These are phyloP conservation scores for Ocimum tenuiflorum DNA, from an alignment of 257 asterid species.

Conservation along the genomic window DNA sequence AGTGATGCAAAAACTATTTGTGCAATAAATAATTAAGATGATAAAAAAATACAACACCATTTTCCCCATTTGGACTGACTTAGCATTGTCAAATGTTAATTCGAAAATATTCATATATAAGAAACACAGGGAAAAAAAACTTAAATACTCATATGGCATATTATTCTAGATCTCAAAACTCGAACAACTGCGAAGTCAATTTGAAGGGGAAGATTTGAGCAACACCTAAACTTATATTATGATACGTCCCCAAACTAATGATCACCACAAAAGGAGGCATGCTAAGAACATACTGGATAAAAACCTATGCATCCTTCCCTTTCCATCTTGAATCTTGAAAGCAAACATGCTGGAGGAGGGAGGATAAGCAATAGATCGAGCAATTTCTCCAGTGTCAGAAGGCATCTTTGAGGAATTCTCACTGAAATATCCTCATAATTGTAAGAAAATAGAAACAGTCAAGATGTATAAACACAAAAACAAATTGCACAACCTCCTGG, in stretches of 20 bases:
- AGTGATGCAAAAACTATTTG: background rate
- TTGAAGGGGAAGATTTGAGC: constrained; percentile 1
- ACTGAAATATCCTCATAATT: constrained; percentile 35
- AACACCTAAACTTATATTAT: background rate
- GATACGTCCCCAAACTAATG: background rate
- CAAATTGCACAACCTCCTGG: constrained; percentile 44
- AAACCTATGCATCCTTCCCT: constrained; percentile 91
- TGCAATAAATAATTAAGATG: background rate
- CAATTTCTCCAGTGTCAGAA: constrained; percentile 74
- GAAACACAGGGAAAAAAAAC: background rate
- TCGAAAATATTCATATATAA: background rate
- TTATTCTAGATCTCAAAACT: background rate
- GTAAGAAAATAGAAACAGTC: constrained; percentile 20
- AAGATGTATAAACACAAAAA: background rate
- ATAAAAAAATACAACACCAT: background rate
- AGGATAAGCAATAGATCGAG: constrained; percentile 50
- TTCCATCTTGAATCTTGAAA: constrained; percentile 83
- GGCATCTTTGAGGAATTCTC: constrained; percentile 68
- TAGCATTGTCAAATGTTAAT: background rate
- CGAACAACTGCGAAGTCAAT: background rate
- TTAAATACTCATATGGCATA: background rate
- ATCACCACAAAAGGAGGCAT: background rate
- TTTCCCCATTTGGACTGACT: constrained; percentile 2
- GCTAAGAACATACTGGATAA: constrained; percentile 48
- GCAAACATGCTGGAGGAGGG: constrained; percentile 54